phyloP scores from a whole-genome alignment of 179 eudicot genomes.

The Monotropa hypopitys region DNA sequence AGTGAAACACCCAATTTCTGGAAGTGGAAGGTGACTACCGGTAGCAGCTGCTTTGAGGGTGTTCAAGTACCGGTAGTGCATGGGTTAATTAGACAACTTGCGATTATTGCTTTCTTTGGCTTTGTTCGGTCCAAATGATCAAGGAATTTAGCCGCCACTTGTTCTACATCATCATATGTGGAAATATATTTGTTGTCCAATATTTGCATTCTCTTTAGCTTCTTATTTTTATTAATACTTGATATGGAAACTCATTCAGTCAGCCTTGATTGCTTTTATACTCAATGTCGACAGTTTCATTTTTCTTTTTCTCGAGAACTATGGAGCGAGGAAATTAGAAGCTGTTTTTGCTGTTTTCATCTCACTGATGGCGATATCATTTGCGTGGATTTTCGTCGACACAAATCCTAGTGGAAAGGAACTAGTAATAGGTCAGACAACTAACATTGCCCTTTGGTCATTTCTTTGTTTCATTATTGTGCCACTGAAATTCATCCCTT shows the following conservation, averaged over 20 bases:
- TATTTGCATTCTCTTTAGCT: not conserved
- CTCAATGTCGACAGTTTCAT: constrained; percentile 39
- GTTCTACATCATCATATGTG: no score
- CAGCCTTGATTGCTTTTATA: not conserved
- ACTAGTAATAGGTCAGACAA: constrained; percentile 53
- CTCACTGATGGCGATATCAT: constrained; percentile 65
- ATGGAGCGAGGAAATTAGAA: constrained; percentile 81
- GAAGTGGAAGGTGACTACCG: no score
- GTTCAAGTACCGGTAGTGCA: no score
- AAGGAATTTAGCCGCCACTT: no score
- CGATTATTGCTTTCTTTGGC: no score
- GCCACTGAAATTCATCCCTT: not conserved
- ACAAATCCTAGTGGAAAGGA: constrained; percentile 61
- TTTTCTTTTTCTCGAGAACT: constrained; percentile 73
- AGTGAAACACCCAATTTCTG: no score
- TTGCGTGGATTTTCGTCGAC: constrained; percentile 83
- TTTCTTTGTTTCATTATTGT: not conserved
- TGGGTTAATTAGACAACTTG: no score
- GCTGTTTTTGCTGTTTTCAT: constrained; percentile 61
- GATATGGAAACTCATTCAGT: not conserved
- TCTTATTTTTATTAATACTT: not conserved
- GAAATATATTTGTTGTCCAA: not conserved
- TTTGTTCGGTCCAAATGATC: no score
- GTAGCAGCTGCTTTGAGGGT: no score
- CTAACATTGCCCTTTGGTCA: constrained; percentile 12